These are phyloP conservation scores for Fonsecaea monophora DNA, from an alignment of 2,329 filamentous ascomycete species.

Conservation along the genomic window DNA sequence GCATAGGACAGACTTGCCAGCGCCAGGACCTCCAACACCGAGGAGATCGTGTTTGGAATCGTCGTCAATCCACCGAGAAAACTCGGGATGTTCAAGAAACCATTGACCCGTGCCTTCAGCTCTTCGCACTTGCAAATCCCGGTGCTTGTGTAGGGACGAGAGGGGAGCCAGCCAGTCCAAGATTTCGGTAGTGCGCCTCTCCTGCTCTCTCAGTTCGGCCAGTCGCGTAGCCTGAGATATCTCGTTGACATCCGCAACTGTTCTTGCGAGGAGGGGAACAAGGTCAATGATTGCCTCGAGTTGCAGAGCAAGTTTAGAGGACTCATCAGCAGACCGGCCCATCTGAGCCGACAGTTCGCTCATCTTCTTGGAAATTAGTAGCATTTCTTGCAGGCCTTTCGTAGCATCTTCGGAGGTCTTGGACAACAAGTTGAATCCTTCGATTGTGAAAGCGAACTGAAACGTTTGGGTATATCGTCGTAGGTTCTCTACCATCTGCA, in stretches of 20 bases:
- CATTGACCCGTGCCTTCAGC: conserved; percentile 45
- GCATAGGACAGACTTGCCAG: conserved; percentile 38
- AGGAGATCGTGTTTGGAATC: conserved; percentile 32
- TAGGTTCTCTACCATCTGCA: conserved; percentile 35
- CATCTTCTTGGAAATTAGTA: conserved; percentile 32
- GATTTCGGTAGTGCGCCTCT: conserved; percentile 36
- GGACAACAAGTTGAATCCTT: conserved; percentile 36
- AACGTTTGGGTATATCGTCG: conserved; percentile 36
- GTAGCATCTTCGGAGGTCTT: conserved; percentile 33
- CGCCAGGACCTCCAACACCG: conserved; percentile 38
- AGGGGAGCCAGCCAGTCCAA: conserved; percentile 39
- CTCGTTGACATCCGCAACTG: conserved; percentile 34
- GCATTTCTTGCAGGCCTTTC: conserved; percentile 33
- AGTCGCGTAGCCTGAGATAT: conserved; percentile 33
- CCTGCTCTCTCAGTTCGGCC: conserved; percentile 37
- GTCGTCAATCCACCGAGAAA: conserved; percentile 39
- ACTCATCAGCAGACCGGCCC: conserved; percentile 28
- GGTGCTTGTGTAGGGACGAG: conserved; percentile 35
- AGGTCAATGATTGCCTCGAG: conserved; percentile 34
- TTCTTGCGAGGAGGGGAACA: conserved; percentile 33
- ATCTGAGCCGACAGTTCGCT: conserved; percentile 30
- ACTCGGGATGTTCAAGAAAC: conserved; percentile 42
- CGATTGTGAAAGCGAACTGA: conserved; percentile 36
- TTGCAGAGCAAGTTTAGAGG: conserved; percentile 24
- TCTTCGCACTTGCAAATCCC: conserved; percentile 37